phyloP scores from a whole-genome alignment of 23 red algal genomes.

The Chondrus crispus region DNA sequence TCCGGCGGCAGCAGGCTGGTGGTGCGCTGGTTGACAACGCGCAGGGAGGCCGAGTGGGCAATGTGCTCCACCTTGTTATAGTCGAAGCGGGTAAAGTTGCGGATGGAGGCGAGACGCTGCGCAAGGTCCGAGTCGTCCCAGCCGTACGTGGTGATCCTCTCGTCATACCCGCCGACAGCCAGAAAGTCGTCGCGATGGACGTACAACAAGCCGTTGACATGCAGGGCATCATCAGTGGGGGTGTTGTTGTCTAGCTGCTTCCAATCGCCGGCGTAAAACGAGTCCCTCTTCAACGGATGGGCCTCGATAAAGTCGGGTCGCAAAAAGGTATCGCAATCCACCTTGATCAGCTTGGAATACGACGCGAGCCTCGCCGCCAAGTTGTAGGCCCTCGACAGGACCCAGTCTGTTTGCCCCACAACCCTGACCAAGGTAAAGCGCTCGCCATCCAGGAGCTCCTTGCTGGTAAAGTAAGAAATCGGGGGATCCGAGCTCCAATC shows the following conservation, averaged over 20 bases:
- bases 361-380: constrained; percentile 36
- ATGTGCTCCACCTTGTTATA: constrained; percentile 46
- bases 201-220: constrained; percentile 67
- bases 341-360: constrained; percentile 38
- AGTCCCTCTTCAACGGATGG: constrained; percentile 18
- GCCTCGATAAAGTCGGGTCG: constrained; percentile 49
- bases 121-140: constrained; percentile 84
- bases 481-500: constrained; percentile 69
- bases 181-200: constrained; percentile 24
- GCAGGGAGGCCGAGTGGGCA: constrained; percentile 29
- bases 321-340: constrained; percentile 82
- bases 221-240: constrained; percentile 27
- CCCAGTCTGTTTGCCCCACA: constrained; percentile 53
- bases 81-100: background rate
- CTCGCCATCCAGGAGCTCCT: background rate
- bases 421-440: constrained; percentile 48
- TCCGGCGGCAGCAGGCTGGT: constrained; percentile 27
- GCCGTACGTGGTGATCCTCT: constrained; percentile 85
- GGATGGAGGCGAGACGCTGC: constrained; percentile 27
- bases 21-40: constrained; percentile 9
- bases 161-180: constrained; percentile 70
- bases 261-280: constrained; percentile 82
- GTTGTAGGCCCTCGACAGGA: constrained; percentile 78
- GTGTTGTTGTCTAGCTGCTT: background rate
- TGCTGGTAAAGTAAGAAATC: background rate